phyloP scores from a whole-genome alignment of 371 early-diverging fungal species.

The Quaeritorhiza haematococci region DNA sequence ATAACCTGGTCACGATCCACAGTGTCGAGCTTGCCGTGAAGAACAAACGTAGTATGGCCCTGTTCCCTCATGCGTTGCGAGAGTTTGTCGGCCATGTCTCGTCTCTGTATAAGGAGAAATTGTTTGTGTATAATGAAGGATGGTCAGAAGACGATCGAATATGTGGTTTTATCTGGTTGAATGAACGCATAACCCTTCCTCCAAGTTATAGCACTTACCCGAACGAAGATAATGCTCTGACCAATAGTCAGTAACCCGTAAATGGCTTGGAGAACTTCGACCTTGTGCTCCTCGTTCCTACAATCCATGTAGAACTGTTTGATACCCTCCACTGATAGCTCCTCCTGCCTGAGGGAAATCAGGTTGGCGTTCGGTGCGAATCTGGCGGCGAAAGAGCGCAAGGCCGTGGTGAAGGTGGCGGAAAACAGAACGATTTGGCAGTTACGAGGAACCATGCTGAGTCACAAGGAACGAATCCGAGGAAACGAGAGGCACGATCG shows the following conservation, averaged over 20 bases:
- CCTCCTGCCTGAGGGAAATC: constrained; percentile 79
- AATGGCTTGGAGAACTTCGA: constrained; percentile 73
- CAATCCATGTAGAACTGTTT: constrained; percentile 97
- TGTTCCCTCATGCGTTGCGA: constrained; percentile 68
- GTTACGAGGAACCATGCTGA: constrained; percentile 52
- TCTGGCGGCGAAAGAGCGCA: constrained; percentile 69
- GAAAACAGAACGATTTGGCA: constrained; percentile 91
- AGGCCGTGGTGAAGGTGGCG: constrained; percentile 88
- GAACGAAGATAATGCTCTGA: constrained; percentile 96
- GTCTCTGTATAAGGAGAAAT: constrained; percentile 37
- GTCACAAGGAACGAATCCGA: constrained; percentile 2
- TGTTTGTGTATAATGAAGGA: not conserved
- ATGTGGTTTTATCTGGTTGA: too few relatives aligned
- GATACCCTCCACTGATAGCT: constrained; percentile 91
- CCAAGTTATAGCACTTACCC: constrained; percentile 46
- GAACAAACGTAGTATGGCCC: constrained; percentile 76
- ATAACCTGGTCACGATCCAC: constrained; percentile 89
- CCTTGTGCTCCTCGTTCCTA: constrained; percentile 68
- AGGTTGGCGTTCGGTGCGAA: constrained; percentile 83
- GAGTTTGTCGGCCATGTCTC: constrained; percentile 80
- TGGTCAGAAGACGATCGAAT: not conserved
- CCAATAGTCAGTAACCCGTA: constrained; percentile 91
- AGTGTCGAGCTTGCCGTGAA: constrained; percentile 85
- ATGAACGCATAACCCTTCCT: too few relatives aligned
- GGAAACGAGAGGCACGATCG: constrained; percentile 13